Base-by-base conservation (phyloP, 2,329 filamentous ascomycete genomes). In the Elsinoe fawcettii region DNA sequence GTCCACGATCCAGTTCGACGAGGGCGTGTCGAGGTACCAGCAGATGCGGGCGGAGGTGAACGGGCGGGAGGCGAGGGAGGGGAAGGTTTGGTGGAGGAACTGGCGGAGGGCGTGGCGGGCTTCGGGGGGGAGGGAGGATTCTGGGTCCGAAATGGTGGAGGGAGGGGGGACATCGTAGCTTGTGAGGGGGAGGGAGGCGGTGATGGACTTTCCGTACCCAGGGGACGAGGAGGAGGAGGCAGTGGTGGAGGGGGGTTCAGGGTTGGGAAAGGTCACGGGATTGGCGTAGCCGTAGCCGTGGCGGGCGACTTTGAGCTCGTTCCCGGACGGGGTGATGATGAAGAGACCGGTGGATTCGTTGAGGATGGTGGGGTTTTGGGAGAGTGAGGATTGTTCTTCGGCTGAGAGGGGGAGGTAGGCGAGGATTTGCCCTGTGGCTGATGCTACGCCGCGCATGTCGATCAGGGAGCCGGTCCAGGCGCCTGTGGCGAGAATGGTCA, bases 381-480 rank as follows among this genome's bases (percentile, higher is more conserved):
- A 75, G 9, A 96, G 75, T 3, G 71, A 70, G 14, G 75, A 74
- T 71, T 91, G 83, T 71, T 96, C 91, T 4, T 80, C 79, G 14
- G 82, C 74, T 0, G 83, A 86, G 64, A 97, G 79, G 61, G 83
- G 77, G 62, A 96, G 75, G 73, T 95, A 96, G 11, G 81, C 86
- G 23, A 97, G 69, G 0, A 82, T 81, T 66, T 97, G 92, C 12
- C 89, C 92, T 0, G 90, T 95, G 2, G 91, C 87, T 61, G 86
- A 81, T 37, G 84, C 85, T 44, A 87, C 81, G 23, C 89, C 88
- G 47, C 84, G 77, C 0, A 96, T 75, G 70, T 96, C 87, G 57
- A 96, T 74, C 20, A 96, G 77, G 1, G 81, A 79, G 2, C 85
- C 81, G 1, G 88, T 89, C 91, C 92, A 97, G 3, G 92, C 90